Conservation (phyloP, 306 rosid genomes). For the Argentina anserina region DNA sequence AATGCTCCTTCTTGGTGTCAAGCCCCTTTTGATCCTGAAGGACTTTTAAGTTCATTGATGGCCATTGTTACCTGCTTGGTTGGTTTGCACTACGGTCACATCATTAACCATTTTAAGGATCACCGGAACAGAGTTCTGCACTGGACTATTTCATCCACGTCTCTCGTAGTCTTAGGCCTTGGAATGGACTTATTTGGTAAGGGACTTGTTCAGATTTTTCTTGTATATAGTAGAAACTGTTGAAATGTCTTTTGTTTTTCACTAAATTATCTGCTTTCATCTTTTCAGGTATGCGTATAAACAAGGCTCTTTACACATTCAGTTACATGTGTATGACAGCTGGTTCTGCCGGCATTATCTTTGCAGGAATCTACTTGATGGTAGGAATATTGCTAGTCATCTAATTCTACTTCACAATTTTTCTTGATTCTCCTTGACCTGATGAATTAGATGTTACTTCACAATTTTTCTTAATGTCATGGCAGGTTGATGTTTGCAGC, state of each 20-base stretch:
- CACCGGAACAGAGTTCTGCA: constrained; percentile 67
- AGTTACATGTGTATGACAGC: constrained; percentile 88
- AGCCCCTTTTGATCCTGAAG: constrained; percentile 99
- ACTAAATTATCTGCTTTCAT: not conserved
- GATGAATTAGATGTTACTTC: not conserved
- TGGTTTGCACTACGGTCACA: constrained; percentile 90
- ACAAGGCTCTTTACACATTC: constrained; percentile 81
- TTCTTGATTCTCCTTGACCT: constrained; percentile 5
- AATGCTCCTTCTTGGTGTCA: constrained; percentile 98
- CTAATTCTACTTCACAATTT: not conserved
- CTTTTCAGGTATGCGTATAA: constrained; percentile 66
- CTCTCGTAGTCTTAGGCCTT: constrained; percentile 57
- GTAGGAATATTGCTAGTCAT: constrained; percentile 32
- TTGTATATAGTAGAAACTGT: not conserved
- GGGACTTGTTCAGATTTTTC: not conserved
- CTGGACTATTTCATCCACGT: constrained; percentile 71
- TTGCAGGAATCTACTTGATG: constrained; percentile 74
- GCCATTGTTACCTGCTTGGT: constrained; percentile 88
- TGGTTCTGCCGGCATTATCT: constrained; percentile 79
- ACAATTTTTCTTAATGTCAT: not conserved
- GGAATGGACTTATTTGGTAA: constrained; percentile 63
- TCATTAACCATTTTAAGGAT: constrained; percentile 81
- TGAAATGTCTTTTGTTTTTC: not conserved
- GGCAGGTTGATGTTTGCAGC: constrained; percentile 87
- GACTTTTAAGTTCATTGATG: constrained; percentile 87